Conservation (phyloP, 305 asterid species). For the Fraxinus platypoda region DNA sequence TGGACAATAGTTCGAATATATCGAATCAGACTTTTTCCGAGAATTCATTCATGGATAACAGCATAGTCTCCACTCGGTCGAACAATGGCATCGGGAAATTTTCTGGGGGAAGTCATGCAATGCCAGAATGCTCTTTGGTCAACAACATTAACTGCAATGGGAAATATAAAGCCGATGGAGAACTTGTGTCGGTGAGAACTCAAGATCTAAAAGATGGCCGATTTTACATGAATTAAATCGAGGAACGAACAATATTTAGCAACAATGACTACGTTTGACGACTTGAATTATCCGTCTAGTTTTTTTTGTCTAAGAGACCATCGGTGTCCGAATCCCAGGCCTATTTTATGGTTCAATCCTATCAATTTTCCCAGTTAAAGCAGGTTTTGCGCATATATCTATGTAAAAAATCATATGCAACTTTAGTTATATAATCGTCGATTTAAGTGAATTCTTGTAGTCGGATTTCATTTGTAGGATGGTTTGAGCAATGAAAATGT, state of each 20-base stretch:
- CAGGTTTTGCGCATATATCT: neutral
- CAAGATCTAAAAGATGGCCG: slow-evolving; percentile 24
- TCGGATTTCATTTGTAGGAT: neutral
- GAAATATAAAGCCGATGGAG: slow-evolving; percentile 20
- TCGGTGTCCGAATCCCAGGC: neutral
- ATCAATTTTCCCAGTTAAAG: neutral
- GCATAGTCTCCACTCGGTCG: slow-evolving; percentile 22
- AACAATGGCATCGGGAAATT: slow-evolving; percentile 14
- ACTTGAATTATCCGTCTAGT: neutral
- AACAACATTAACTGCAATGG: neutral
- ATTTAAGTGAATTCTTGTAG: neutral
- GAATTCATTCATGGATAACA: slow-evolving; percentile 16
- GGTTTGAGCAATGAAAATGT: neutral
- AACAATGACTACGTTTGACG: neutral
- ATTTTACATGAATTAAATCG: neutral
- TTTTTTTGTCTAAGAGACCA: neutral
- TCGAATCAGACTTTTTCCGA: slow-evolving; percentile 25
- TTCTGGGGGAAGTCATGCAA: slow-evolving; percentile 10
- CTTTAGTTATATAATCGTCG: neutral
- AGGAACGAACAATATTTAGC: slow-evolving; percentile 2
- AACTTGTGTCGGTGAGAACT: slow-evolving; percentile 7
- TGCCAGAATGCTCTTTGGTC: slow-evolving; percentile 14
- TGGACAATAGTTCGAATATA: slow-evolving; percentile 24
- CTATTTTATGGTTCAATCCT: neutral
- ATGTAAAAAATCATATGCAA: neutral